Evolutionary conservation across 306 rosid species (phyloP).

Genomic region (Cicer bijugum): DNA sequence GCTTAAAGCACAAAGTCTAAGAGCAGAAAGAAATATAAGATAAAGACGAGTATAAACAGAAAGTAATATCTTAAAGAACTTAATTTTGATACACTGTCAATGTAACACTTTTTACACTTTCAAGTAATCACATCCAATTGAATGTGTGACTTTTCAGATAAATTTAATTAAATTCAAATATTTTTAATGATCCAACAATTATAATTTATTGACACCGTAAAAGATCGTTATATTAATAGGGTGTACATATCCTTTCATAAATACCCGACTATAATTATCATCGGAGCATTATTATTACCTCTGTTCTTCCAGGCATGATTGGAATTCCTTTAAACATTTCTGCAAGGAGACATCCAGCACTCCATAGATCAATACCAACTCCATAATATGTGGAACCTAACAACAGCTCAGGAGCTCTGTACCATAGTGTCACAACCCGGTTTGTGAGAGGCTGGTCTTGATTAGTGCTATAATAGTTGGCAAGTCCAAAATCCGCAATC

Average conservation of each 20-base stretch:
- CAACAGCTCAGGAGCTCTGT: constrained; percentile 86
- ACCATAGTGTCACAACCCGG: constrained; percentile 96
- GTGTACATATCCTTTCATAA: too few species aligned
- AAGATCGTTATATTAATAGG: too few species aligned
- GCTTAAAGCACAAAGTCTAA: background rate
- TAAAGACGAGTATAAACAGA: background rate
- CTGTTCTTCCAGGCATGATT: constrained; percentile 79
- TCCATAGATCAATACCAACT: constrained; percentile 91
- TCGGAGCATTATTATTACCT: constrained; percentile 55
- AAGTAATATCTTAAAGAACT: background rate
- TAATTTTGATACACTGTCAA: too few species aligned
- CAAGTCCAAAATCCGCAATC: constrained; percentile 94
- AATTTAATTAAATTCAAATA: too few species aligned
- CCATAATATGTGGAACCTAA: constrained; percentile 82
- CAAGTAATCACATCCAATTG: too few species aligned
- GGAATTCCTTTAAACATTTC: constrained; percentile 83
- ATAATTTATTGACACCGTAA: too few species aligned
- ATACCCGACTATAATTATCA: background rate
- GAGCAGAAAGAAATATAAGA: background rate
- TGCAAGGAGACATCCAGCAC: constrained; percentile 90
- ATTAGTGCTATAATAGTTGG: constrained; percentile 61
- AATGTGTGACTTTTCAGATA: too few species aligned
- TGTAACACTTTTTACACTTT: too few species aligned
- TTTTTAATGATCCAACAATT: too few species aligned
- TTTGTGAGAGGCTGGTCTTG: constrained; percentile 66